These are phyloP conservation scores for Pelargonium myrrhifolium DNA, from an alignment of 441 rosid genomes.

Conservation along the genomic window DNA sequence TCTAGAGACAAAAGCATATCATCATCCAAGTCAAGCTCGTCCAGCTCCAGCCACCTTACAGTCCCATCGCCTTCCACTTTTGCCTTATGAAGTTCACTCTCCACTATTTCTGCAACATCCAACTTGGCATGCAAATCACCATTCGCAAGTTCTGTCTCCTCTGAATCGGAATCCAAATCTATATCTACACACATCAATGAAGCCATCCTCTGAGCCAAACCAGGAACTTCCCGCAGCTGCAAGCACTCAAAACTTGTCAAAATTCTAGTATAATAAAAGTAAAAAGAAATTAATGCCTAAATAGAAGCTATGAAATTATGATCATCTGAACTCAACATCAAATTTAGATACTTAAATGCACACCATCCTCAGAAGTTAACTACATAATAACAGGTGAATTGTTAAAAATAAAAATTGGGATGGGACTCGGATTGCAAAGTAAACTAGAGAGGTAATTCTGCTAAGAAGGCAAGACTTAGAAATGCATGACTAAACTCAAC, in stretches of 20 bases:
- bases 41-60: slow-evolving; percentile 82
- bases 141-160: slow-evolving; percentile 22
- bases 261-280: slow-evolving; percentile 1
- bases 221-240: slow-evolving; percentile 77
- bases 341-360: neutral
- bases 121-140: slow-evolving; percentile 25
- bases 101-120: slow-evolving; percentile 40
- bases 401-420: neutral
- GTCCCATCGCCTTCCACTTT: slow-evolving; percentile 39
- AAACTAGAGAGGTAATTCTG: too few species aligned
- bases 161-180: slow-evolving; percentile 32
- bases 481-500: neutral
- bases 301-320: neutral
- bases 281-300: slow-evolving; percentile 3
- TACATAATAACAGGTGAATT: neutral
- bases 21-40: slow-evolving; percentile 58
- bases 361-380: neutral
- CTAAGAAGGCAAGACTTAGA: too few species aligned
- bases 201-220: slow-evolving; percentile 88
- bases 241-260: slow-evolving; percentile 21
- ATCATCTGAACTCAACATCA: neutral
- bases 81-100: slow-evolving; percentile 44
- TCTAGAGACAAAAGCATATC: slow-evolving; percentile 47
- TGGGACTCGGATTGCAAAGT: too few species aligned
- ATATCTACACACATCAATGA: slow-evolving; percentile 73